Percentiles rank a stretch among this genome's conserved stretches.
phyloP scores from a whole-genome alignment of 768 basidiomycete species.

The Tremella mesenterica region DNA sequence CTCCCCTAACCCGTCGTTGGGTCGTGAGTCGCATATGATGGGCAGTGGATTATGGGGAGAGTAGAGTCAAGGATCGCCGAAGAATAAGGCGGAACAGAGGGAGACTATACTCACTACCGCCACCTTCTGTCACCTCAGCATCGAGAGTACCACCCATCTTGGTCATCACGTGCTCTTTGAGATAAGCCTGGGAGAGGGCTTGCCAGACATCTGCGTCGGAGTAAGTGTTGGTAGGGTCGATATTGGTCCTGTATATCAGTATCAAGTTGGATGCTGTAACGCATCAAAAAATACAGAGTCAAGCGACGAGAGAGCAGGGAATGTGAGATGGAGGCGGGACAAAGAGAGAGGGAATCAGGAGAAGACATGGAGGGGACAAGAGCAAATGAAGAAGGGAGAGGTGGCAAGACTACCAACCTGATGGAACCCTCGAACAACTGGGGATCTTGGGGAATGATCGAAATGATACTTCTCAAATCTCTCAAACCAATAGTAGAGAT shows the following conservation, averaged over 20 bases:
- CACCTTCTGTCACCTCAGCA: slow-evolving; percentile 37
- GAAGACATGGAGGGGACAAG: no score
- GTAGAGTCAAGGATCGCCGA: no score
- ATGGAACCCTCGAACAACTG: slow-evolving; percentile 46
- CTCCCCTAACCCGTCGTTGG: slow-evolving; percentile 54
- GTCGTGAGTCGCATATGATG: no score
- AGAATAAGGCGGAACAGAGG: no score
- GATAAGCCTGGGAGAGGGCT: slow-evolving; percentile 60
- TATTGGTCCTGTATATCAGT: slow-evolving; percentile 77
- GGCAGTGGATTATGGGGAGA: no score
- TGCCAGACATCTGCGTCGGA: slow-evolving; percentile 78
- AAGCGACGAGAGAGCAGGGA: no score
- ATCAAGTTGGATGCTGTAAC: no score
- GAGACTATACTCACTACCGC: slow-evolving; percentile 20
- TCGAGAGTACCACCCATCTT: slow-evolving; percentile 40
- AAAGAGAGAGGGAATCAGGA: no score
- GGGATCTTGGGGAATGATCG: slow-evolving; percentile 71
- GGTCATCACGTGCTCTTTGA: slow-evolving; percentile 44
- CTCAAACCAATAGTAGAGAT: slow-evolving; percentile 48
- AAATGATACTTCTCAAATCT: slow-evolving; percentile 49
- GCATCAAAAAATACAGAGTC: no score
- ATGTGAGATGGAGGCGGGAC: no score
- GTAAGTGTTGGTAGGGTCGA: slow-evolving; percentile 71
- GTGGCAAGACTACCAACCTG: slow-evolving; percentile 13
- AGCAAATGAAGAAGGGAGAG: no score